A percentile compares a stretch with the other conserved stretches of the same genome.
Conservation (phyloP, 2,329 filamentous ascomycete species). For the Coniochaeta sp. region DNA sequence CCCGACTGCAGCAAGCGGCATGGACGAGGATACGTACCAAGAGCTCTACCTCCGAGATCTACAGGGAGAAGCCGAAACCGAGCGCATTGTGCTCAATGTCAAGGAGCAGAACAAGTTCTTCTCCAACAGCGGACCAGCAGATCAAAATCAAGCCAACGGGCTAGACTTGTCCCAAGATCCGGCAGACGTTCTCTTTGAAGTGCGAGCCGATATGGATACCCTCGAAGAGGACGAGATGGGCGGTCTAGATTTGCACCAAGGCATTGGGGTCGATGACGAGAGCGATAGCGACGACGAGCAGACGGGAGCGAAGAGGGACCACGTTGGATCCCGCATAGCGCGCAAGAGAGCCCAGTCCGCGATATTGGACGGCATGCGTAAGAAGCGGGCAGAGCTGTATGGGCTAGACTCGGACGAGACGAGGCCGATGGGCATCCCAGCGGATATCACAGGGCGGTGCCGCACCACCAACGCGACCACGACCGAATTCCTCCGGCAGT, state of each 20-base stretch:
- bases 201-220: slow-evolving; percentile 55
- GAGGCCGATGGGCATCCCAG: slow-evolving; percentile 49
- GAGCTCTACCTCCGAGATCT: slow-evolving; percentile 76
- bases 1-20: slow-evolving; percentile 55
- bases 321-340: slow-evolving; percentile 64
- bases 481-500: slow-evolving; percentile 93
- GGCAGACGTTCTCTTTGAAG: slow-evolving; percentile 54
- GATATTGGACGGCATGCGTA: slow-evolving; percentile 57
- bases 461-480: slow-evolving; percentile 80
- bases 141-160: slow-evolving; percentile 34
- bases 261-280: slow-evolving; percentile 63
- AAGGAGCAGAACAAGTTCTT: slow-evolving; percentile 84
- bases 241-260: slow-evolving; percentile 53
- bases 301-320: slow-evolving; percentile 25
- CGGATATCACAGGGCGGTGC: slow-evolving; percentile 51
- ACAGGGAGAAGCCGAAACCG: slow-evolving; percentile 63
- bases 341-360: slow-evolving; percentile 58
- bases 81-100: slow-evolving; percentile 77
- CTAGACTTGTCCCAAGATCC: slow-evolving; percentile 66
- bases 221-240: slow-evolving; percentile 40
- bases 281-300: slow-evolving; percentile 61
- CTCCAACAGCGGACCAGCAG: slow-evolving; percentile 33
- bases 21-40: slow-evolving; percentile 67
- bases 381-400: slow-evolving; percentile 53
- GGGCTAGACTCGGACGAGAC: slow-evolving; percentile 39